Evolutionary conservation across 495 filamentous ascomycete genomes (phyloP).

Genomic region (Talaromyces nanjingensis): DNA sequence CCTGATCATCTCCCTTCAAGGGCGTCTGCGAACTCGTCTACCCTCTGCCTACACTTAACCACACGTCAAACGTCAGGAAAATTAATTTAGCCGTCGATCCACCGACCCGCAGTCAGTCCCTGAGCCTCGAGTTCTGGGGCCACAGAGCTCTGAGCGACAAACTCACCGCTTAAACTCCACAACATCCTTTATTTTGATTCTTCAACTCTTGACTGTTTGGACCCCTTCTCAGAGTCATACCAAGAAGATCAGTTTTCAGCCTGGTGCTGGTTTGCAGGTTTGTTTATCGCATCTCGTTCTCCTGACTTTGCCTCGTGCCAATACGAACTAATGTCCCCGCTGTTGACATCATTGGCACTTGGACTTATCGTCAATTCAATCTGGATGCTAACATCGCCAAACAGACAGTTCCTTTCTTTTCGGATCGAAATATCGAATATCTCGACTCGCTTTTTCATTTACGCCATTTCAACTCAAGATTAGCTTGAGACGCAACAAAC

Average conservation of each 20-base stretch:
- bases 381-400: background rate
- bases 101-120: background rate
- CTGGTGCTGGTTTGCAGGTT: background rate
- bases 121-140: background rate
- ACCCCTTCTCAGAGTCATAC: too few species aligned
- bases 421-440: background rate
- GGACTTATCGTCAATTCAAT: background rate
- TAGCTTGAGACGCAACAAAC: background rate
- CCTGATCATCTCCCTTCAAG: background rate
- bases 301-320: background rate
- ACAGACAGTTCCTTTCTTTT: background rate
- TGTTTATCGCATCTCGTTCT: background rate
- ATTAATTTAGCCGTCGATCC: background rate
- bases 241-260: background rate
- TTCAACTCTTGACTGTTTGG: background rate
- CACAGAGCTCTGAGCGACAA: background rate
- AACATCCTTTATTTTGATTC: background rate
- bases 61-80: background rate
- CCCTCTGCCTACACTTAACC: background rate
- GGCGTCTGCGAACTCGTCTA: background rate
- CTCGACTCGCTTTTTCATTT: background rate
- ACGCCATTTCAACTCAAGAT: background rate
- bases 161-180: conserved; percentile 8
- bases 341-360: background rate
- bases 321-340: background rate